phyloP scores from a whole-genome alignment of 202 grass and related monocot genomes.

The Zizania palustris region DNA sequence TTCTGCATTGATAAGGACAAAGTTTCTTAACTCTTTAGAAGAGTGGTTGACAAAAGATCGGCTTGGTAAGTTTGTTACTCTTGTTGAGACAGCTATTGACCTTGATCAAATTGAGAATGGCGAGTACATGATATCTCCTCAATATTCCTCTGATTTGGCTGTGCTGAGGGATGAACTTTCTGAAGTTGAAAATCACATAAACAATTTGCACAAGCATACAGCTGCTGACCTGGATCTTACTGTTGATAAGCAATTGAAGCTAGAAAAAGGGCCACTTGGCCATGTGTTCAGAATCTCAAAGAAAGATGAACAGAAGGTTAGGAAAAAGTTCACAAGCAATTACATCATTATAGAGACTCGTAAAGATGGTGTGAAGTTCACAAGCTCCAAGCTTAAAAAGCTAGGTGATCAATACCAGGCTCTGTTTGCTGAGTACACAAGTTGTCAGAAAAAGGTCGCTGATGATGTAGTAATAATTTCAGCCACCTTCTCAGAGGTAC shows the following conservation, averaged over 20 bases:
- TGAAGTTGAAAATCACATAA: conserved; percentile 73
- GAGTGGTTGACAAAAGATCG: conserved; percentile 69
- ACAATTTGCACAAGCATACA: conserved; percentile 66
- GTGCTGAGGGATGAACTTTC: conserved; percentile 73
- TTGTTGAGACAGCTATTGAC: conserved; percentile 83
- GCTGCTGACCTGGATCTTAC: conserved; percentile 87
- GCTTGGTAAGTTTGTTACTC: conserved; percentile 59
- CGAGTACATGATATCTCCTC: conserved; percentile 86
- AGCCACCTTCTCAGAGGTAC: conserved; percentile 82
- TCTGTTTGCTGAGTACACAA: conserved; percentile 62
- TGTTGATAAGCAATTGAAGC: conserved; percentile 80
- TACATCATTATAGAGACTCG: conserved; percentile 97
- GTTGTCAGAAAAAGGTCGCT: conserved; percentile 81
- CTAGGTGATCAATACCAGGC: conserved; percentile 89
- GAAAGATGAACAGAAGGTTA: conserved; percentile 98
- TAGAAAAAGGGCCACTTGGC: conserved; percentile 87
- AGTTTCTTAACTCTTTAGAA: conserved; percentile 64
- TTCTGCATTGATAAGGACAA: conserved; percentile 66
- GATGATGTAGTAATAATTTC: conserved; percentile 70
- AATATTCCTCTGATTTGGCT: conserved; percentile 70
- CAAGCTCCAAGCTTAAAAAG: conserved; percentile 88
- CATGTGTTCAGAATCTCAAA: conserved; percentile 99
- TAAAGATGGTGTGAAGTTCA: conserved; percentile 97
- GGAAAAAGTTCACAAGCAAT: conserved; percentile 74
- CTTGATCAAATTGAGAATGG: conserved; percentile 85